phyloP scores from a whole-genome alignment of 1,139 yeast species.

The Yamadazyma siamensis region DNA sequence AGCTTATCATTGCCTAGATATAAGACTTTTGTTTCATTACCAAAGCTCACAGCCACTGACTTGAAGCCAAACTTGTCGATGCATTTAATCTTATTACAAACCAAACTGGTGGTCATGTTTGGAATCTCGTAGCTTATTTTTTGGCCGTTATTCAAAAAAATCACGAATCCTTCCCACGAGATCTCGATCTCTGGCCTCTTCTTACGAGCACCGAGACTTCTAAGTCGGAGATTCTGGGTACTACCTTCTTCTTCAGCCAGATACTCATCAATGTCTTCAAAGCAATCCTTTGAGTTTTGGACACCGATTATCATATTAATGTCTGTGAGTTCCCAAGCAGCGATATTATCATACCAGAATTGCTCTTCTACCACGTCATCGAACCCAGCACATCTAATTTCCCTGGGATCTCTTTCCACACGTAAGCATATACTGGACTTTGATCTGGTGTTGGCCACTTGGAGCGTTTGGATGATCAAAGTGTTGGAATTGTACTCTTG shows the following conservation, averaged over 20 bases:
- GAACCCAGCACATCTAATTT: constrained; percentile 83
- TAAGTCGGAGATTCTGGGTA: background rate
- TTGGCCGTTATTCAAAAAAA: constrained; percentile 59
- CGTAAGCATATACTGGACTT: constrained; percentile 79
- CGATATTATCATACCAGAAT: constrained; percentile 62
- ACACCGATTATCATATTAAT: constrained; percentile 75
- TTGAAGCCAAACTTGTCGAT: constrained; percentile 70
- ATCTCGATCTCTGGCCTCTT: constrained; percentile 1
- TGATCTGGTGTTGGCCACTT: constrained; percentile 64
- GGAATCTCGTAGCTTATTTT: constrained; percentile 63
- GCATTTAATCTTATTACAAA: constrained; percentile 44
- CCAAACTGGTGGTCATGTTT: constrained; percentile 12
- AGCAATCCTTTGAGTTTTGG: constrained; percentile 20
- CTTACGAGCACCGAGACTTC: constrained; percentile 1
- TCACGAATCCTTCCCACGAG: constrained; percentile 77
- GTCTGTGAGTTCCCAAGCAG: constrained; percentile 77
- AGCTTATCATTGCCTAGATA: constrained; percentile 63
- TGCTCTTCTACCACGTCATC: constrained; percentile 70
- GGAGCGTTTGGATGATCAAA: constrained; percentile 69
- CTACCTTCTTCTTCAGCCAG: background rate
- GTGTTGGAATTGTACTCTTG: constrained; percentile 57
- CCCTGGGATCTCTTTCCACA: constrained; percentile 90
- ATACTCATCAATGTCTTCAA: background rate
- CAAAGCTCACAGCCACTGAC: constrained; percentile 70
- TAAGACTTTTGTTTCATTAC: constrained; percentile 65